A percentile compares a stretch with the other conserved stretches of the same genome.
Conservation (phyloP, 495 filamentous ascomycete species). For the Penicillium ochrochloron region DNA sequence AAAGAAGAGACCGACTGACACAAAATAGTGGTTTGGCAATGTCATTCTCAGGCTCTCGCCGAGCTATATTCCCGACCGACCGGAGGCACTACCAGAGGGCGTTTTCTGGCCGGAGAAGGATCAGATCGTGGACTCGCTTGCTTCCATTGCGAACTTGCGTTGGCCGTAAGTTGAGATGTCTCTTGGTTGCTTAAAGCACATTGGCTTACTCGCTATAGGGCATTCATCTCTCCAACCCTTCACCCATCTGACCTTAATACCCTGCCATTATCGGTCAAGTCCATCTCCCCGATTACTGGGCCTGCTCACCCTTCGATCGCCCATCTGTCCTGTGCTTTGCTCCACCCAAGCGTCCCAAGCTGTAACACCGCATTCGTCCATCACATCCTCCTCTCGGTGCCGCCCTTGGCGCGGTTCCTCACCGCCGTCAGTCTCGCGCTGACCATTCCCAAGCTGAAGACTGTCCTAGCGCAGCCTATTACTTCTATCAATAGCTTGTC, state of each 20-base stretch:
- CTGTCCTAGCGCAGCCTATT: conserved; percentile 68
- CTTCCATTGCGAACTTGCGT: conserved; percentile 74
- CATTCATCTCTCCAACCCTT: conserved; percentile 84
- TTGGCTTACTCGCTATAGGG: conserved; percentile 38
- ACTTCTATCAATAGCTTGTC: conserved; percentile 66
- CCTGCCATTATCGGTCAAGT: conserved; percentile 65
- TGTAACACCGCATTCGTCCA: conserved; percentile 84
- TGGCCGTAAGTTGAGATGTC: conserved; percentile 71
- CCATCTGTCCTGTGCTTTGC: conserved; percentile 82
- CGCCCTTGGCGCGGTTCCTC: conserved; percentile 75
- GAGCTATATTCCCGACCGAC: conserved; percentile 77
- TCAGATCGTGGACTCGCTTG: conserved; percentile 80
- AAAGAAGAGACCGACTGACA: conserved; percentile 21
- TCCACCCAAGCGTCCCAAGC: conserved; percentile 87
- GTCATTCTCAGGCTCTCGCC: conserved; percentile 75
- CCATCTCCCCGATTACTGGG: conserved; percentile 78
- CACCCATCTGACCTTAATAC: conserved; percentile 70
- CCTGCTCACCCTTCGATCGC: conserved; percentile 84
- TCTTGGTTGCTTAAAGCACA: not conserved
- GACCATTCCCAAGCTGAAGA: conserved; percentile 66
- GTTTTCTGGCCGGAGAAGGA: conserved; percentile 76
- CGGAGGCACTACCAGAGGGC: conserved; percentile 65
- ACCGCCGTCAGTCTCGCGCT: conserved; percentile 70
- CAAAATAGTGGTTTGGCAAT: conserved; percentile 63
- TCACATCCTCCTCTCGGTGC: conserved; percentile 81